phyloP scores from a whole-genome alignment of 2,329 filamentous ascomycete species.

The Aspergillus calidoustus region DNA sequence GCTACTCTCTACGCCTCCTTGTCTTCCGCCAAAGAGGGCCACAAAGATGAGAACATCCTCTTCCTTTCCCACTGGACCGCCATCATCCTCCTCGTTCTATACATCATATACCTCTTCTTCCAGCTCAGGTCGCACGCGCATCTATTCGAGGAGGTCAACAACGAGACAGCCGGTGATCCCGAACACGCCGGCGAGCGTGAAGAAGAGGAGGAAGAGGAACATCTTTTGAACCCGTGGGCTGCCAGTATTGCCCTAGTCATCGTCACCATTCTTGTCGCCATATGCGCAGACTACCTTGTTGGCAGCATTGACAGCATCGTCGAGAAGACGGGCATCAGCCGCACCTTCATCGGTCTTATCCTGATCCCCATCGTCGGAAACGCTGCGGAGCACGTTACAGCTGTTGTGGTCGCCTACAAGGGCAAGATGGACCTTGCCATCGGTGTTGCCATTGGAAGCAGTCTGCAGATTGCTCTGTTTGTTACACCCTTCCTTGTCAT shows the following conservation, averaged over 20 bases:
- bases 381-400: slow-evolving; percentile 80
- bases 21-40: slow-evolving; percentile 40
- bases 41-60: slow-evolving; percentile 63
- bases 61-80: slow-evolving; percentile 76
- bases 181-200: slow-evolving; percentile 30
- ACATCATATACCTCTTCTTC: slow-evolving; percentile 77
- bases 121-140: slow-evolving; percentile 75
- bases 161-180: slow-evolving; percentile 43
- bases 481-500: slow-evolving; percentile 82
- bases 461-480: slow-evolving; percentile 80
- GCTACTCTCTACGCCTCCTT: slow-evolving; percentile 74
- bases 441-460: slow-evolving; percentile 80
- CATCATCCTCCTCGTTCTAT: slow-evolving; percentile 74
- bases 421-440: slow-evolving; percentile 72
- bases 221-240: slow-evolving; percentile 65
- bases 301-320: slow-evolving; percentile 76
- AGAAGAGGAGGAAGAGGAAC: slow-evolving; percentile 51
- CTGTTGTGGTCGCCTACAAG: slow-evolving; percentile 76
- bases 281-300: slow-evolving; percentile 79
- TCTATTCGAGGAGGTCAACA: slow-evolving; percentile 64
- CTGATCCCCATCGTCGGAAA: slow-evolving; percentile 83
- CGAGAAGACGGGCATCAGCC: slow-evolving; percentile 71
- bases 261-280: slow-evolving; percentile 70
- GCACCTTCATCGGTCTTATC: slow-evolving; percentile 81
- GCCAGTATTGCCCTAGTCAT: slow-evolving; percentile 70